Conservation (phyloP, 768 basidiomycete genomes). For the Imleria badia region DNA sequence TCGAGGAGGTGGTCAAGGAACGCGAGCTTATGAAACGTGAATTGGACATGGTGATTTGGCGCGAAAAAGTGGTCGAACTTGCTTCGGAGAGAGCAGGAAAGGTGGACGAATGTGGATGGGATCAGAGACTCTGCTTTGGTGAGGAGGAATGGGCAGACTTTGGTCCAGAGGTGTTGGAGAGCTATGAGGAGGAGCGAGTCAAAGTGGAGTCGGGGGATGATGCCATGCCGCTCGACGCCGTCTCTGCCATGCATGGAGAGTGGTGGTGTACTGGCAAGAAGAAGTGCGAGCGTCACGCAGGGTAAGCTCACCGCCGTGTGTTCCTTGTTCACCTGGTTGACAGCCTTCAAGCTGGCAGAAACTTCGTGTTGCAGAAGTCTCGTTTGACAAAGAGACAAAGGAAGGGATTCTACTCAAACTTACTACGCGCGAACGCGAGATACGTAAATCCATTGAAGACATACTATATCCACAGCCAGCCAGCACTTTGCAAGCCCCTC, state of each 20-base stretch:
- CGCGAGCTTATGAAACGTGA: slow-evolving; percentile 66
- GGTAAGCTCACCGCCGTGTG: slow-evolving; percentile 42
- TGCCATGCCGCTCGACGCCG: slow-evolving; percentile 38
- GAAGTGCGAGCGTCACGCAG: slow-evolving; percentile 76
- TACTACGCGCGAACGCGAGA: slow-evolving; percentile 73
- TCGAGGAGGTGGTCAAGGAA: slow-evolving; percentile 57
- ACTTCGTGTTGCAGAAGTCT: slow-evolving; percentile 68
- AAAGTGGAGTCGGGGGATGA: slow-evolving; percentile 35
- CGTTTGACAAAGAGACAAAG: slow-evolving; percentile 73
- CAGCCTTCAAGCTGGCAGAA: slow-evolving; percentile 66
- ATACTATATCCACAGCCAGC: slow-evolving; percentile 52
- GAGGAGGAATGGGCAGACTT: slow-evolving; percentile 77
- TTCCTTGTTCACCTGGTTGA: slow-evolving; percentile 1
- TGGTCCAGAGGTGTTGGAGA: slow-evolving; percentile 64
- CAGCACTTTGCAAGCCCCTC: slow-evolving; percentile 35
- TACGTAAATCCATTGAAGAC: slow-evolving; percentile 77
- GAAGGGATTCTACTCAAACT: slow-evolving; percentile 65
- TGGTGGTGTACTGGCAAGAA: slow-evolving; percentile 83
- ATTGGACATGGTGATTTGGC: slow-evolving; percentile 68
- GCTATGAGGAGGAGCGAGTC: slow-evolving; percentile 54
- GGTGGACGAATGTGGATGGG: slow-evolving; percentile 84
- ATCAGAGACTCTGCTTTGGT: slow-evolving; percentile 80
- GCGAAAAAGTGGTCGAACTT: slow-evolving; percentile 65
- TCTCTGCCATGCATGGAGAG: slow-evolving; percentile 38
- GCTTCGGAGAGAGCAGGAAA: slow-evolving; percentile 65